phyloP scores from a whole-genome alignment of 1,284 basidiomycete species.

The Ganoderma sinense region DNA sequence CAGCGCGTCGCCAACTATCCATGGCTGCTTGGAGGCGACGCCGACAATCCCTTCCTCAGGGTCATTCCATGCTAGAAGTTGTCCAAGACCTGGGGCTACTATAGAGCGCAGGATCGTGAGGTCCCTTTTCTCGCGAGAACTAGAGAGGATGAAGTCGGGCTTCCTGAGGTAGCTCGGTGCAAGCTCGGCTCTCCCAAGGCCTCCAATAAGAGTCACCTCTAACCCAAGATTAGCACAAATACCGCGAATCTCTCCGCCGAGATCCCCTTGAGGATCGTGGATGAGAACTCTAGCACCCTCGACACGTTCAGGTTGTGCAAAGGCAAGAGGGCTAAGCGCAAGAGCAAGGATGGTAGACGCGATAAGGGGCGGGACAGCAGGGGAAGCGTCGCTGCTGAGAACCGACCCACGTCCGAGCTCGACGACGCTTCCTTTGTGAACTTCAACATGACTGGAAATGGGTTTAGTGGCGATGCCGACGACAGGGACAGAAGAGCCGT shows the following conservation, averaged over 20 bases:
- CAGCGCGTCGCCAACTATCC: conserved; percentile 18
- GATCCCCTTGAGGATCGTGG: background rate
- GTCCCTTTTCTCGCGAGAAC: background rate
- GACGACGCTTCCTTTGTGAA: conserved; percentile 5
- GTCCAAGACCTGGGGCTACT: background rate
- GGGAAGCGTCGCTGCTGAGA: background rate
- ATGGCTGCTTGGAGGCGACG: conserved; percentile 9
- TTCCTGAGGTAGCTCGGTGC: background rate
- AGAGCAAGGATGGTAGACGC: conserved; percentile 12
- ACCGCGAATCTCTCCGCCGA: background rate
- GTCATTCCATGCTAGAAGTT: conserved; percentile 11
- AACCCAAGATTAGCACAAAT: conserved; percentile 5
- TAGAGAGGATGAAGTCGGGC: conserved; percentile 10
- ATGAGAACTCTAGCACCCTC: background rate
- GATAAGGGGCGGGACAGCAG: background rate
- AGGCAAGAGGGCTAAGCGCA: conserved; percentile 1
- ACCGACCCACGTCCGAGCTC: conserved; percentile 2
- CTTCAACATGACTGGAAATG: conserved; percentile 12
- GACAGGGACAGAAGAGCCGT: conserved; percentile 10
- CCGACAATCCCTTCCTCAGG: conserved; percentile 4
- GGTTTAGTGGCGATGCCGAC: conserved; percentile 13
- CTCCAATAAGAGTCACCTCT: background rate
- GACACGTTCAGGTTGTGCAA: conserved; percentile 4
- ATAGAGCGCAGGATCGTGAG: conserved; percentile 4
- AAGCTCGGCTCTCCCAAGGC: background rate